phyloP scores from a whole-genome alignment of 352 stramenopile genomes.

The Globisporangium solare region DNA sequence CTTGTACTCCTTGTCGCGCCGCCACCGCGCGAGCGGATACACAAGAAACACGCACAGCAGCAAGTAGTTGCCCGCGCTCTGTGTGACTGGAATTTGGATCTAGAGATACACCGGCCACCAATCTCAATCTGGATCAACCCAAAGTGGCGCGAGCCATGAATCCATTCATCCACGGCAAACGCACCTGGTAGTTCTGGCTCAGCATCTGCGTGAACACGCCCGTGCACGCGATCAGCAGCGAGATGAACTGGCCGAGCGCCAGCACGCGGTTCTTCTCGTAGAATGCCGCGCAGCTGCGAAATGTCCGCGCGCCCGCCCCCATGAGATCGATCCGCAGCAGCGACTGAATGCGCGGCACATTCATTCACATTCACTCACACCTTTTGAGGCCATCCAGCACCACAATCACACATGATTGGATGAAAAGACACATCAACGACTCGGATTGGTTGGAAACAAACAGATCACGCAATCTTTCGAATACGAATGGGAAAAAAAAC shows the following conservation, averaged over 20 bases:
- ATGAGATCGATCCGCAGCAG: not conserved
- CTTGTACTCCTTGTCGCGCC: conserved; percentile 36
- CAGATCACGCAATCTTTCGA: not conserved
- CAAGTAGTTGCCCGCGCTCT: conserved; percentile 71
- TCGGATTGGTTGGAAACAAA: not conserved
- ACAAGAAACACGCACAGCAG: conserved; percentile 55
- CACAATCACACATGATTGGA: not conserved
- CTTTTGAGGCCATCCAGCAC: not conserved
- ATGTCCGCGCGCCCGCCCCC: not conserved
- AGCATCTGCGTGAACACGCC: conserved; percentile 85
- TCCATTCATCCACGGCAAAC: conserved; percentile 16
- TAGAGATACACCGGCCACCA: conserved; percentile 13
- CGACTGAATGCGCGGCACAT: too few relatives aligned
- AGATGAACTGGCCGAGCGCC: conserved; percentile 85
- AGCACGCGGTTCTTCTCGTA: conserved; percentile 55
- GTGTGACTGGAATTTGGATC: conserved; percentile 73
- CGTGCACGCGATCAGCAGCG: conserved; percentile 82
- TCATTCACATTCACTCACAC: too few relatives aligned
- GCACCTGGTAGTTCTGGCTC: conserved; percentile 68
- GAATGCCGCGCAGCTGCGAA: conserved; percentile 11
- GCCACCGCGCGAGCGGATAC: conserved; percentile 38
- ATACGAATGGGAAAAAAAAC: too few relatives aligned
- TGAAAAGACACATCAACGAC: not conserved
- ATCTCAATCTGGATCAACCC: too few relatives aligned
- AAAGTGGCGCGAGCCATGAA: not conserved